Conservation (phyloP, 768 basidiomycete species). For the Epithele typhae region DNA sequence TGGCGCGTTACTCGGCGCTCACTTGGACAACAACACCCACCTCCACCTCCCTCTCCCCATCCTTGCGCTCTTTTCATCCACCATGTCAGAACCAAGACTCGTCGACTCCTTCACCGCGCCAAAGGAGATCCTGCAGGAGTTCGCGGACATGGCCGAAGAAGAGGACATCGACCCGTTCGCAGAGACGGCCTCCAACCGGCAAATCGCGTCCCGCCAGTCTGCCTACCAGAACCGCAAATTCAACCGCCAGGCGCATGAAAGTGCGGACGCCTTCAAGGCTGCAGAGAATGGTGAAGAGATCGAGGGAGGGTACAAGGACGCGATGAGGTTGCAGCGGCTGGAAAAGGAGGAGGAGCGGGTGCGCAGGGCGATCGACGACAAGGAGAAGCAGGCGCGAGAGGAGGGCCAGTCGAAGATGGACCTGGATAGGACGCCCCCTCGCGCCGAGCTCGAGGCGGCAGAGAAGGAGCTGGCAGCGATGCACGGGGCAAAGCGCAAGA, state of each 20-base stretch:
- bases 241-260: constrained; percentile 75
- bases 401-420: constrained; percentile 76
- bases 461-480: constrained; percentile 60
- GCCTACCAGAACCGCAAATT: constrained; percentile 96
- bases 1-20: constrained; percentile 2
- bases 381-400: constrained; percentile 74
- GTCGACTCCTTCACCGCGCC: constrained; percentile 91
- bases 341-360: constrained; percentile 93
- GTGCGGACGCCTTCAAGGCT: constrained; percentile 73
- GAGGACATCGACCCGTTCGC: constrained; percentile 90
- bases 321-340: constrained; percentile 85
- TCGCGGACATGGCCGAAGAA: constrained; percentile 89
- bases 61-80: constrained; percentile 2
- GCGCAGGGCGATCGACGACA: constrained; percentile 80
- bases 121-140: constrained; percentile 91
- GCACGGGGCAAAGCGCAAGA: constrained; percentile 61
- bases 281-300: constrained; percentile 61
- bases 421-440: constrained; percentile 87
- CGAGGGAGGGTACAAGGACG: constrained; percentile 92
- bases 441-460: constrained; percentile 71
- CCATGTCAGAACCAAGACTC: constrained; percentile 38
- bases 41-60: constrained; percentile 1
- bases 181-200: constrained; percentile 88
- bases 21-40: neutral
- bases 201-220: constrained; percentile 89